Evolutionary conservation across 345 rosid genomes (phyloP).

Genomic region (Melaleuca quinquenervia): DNA sequence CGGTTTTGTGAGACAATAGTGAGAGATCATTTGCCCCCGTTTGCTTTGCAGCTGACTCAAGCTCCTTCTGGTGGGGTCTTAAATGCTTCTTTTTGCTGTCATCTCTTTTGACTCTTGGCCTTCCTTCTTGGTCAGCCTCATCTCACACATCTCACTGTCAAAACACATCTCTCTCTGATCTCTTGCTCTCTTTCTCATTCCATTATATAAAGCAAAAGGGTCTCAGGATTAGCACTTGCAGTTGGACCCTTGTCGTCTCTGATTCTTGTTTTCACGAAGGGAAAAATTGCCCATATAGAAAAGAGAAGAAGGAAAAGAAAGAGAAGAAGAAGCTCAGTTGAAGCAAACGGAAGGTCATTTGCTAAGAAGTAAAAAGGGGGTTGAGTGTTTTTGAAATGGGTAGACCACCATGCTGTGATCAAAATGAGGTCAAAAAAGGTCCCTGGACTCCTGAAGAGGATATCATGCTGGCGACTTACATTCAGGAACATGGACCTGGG

Average conservation of each 20-base stretch:
- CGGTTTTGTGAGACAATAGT: not conserved
- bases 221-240: not conserved
- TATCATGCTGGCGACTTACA: constrained; percentile 23
- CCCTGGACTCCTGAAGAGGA: constrained; percentile 46
- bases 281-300: not conserved
- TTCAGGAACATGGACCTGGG: constrained; percentile 37
- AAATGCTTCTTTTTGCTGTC: not conserved
- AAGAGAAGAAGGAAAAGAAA: not conserved
- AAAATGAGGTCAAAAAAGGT: constrained; percentile 28
- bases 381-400: constrained; percentile 14
- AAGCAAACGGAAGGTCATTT: not conserved
- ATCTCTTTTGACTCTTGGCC: not conserved
- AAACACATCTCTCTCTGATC: not conserved
- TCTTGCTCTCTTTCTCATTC: not conserved
- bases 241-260: not conserved
- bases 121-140: not conserved
- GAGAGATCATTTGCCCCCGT: not conserved
- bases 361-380: not conserved
- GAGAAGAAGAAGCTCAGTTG: not conserved
- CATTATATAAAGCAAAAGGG: constrained; percentile 6
- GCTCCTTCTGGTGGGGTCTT: not conserved
- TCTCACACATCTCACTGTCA: not conserved
- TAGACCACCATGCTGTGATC: constrained; percentile 35
- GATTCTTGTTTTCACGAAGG: not conserved
- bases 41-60: not conserved